phyloP scores from a whole-genome alignment of 1,284 basidiomycete genomes.

The Coniferiporia sulphurascens region DNA sequence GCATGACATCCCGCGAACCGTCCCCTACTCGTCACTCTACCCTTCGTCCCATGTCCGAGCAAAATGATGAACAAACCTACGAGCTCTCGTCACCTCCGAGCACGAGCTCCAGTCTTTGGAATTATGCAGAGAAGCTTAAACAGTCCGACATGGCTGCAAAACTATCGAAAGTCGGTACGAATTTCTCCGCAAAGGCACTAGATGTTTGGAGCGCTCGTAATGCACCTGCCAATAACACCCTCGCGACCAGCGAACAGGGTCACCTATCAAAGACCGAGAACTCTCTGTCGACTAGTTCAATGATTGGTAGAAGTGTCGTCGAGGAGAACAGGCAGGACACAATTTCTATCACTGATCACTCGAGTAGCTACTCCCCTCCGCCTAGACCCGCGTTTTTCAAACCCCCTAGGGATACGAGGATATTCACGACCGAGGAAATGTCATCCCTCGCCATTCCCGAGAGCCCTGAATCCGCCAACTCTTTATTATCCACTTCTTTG shows the following conservation, averaged over 20 bases:
- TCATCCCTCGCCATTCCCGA: slow-evolving; percentile 32
- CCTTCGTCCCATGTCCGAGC: slow-evolving; percentile 10
- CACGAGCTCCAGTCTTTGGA: slow-evolving; percentile 43
- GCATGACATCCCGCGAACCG: slow-evolving; percentile 27
- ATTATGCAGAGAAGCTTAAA: slow-evolving; percentile 66
- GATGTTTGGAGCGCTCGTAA: slow-evolving; percentile 37
- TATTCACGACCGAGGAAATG: slow-evolving; percentile 29
- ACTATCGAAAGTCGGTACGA: slow-evolving; percentile 66
- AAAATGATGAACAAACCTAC: slow-evolving; percentile 12
- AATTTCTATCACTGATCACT: slow-evolving; percentile 37
- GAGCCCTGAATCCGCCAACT: slow-evolving; percentile 38
- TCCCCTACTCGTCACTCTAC: slow-evolving; percentile 25
- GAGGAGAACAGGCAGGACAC: slow-evolving; percentile 35
- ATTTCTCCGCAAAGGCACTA: slow-evolving; percentile 62
- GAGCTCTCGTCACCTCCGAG: slow-evolving; percentile 21
- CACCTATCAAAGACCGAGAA: slow-evolving; percentile 19
- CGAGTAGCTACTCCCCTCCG: slow-evolving; percentile 46
- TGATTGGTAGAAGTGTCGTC: neutral
- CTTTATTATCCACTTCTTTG: slow-evolving; percentile 15
- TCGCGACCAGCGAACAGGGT: slow-evolving; percentile 4
- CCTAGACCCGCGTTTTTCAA: slow-evolving; percentile 54
- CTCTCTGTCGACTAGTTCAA: neutral
- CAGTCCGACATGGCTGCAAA: slow-evolving; percentile 67
- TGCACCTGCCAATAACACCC: slow-evolving; percentile 15
- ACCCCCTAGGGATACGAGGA: slow-evolving; percentile 51